A percentile compares a stretch with the other conserved stretches of the same genome.
Conservation (phyloP, 2,329 filamentous ascomycete genomes). For the Curvularia lunata region DNA sequence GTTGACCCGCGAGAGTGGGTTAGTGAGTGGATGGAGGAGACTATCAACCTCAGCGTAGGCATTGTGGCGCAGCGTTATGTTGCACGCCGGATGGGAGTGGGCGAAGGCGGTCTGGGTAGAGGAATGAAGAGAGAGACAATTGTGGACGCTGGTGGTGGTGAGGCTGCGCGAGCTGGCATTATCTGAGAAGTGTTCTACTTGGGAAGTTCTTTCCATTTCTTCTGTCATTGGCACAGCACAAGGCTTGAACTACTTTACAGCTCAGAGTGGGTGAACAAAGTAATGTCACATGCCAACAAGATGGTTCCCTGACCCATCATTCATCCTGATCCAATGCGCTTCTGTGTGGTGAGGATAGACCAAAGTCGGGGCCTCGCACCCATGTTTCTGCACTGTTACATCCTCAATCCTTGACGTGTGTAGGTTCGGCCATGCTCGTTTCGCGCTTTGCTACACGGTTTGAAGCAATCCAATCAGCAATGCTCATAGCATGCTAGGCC, state of each 20-base stretch:
- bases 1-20: slow-evolving; percentile 98
- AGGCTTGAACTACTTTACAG: slow-evolving; percentile 1
- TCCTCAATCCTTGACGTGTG: neutral
- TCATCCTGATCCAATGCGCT: neutral
- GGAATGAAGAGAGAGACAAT: slow-evolving; percentile 63
- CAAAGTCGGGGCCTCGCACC: neutral
- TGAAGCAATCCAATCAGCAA: neutral
- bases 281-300: slow-evolving; percentile 5
- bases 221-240: slow-evolving; percentile 7
- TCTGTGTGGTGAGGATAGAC: neutral
- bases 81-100: slow-evolving; percentile 92
- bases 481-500: neutral
- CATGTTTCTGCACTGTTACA: neutral
- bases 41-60: slow-evolving; percentile 77
- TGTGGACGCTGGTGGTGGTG: slow-evolving; percentile 64
- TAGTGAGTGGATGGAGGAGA: slow-evolving; percentile 94
- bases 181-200: slow-evolving; percentile 26
- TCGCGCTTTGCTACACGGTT: neutral
- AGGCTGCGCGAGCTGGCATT: slow-evolving; percentile 63
- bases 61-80: slow-evolving; percentile 95
- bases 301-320: neutral
- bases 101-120: slow-evolving; percentile 72
- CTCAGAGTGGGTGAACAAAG: slow-evolving; percentile 4
- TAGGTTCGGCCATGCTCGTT: neutral
- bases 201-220: slow-evolving; percentile 7